A percentile compares a stretch with the other conserved stretches of the same genome.
These are phyloP conservation scores for Leccinellum rugosiceps DNA, from an alignment of 768 basidiomycete species.

Conservation along the genomic window DNA sequence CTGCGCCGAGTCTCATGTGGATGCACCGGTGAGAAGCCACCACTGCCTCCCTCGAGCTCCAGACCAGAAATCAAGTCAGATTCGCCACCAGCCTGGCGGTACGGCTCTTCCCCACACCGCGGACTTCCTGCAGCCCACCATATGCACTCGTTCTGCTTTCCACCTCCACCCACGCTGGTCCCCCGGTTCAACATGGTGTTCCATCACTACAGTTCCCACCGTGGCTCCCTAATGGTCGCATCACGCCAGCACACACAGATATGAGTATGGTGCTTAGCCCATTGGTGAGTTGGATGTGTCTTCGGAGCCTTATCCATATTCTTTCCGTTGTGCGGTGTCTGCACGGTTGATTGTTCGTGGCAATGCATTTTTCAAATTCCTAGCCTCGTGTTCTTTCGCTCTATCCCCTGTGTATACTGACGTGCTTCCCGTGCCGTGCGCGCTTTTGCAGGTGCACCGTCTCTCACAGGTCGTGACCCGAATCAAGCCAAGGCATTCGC, in stretches of 20 bases:
- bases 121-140: constrained; percentile 3
- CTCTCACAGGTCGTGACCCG: constrained; percentile 9
- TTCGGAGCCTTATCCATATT: neutral
- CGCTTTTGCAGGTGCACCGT: constrained; percentile 11
- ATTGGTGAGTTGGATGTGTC: constrained; percentile 18
- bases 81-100: constrained; percentile 9
- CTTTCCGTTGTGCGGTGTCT: neutral
- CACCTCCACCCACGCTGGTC: constrained; percentile 14
- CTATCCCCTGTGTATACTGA: constrained; percentile 7
- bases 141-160: constrained; percentile 3
- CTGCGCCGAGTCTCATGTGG: too few species aligned
- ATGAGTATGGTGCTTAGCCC: constrained; percentile 18
- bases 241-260: constrained; percentile 13
- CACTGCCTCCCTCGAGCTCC: neutral
- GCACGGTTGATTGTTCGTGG: constrained; percentile 1
- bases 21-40: too few species aligned
- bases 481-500: constrained; percentile 3
- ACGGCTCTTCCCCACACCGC: constrained; percentile 1
- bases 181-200: constrained; percentile 4
- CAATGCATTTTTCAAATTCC: neutral
- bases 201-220: constrained; percentile 15
- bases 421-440: constrained; percentile 1
- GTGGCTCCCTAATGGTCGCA: constrained; percentile 12
- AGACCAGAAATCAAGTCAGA: constrained; percentile 10
- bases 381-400: neutral